A percentile compares a stretch with the other conserved stretches of the same genome.
These are phyloP conservation scores for Podila minutissima DNA, from an alignment of 192 early-diverging fungal species.

Conservation along the genomic window DNA sequence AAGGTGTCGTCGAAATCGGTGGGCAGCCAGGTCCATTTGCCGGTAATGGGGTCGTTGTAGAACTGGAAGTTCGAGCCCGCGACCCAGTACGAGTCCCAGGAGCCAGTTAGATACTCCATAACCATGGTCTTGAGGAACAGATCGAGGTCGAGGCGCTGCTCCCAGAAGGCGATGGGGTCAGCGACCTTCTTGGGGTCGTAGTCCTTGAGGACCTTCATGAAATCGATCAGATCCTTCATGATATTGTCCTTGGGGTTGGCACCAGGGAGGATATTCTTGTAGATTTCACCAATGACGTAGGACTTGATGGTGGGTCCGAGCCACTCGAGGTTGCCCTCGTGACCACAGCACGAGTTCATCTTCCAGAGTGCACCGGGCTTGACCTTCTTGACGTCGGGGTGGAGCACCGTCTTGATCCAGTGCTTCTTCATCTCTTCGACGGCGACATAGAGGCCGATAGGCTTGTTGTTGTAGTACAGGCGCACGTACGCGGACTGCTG, in stretches of 20 bases:
- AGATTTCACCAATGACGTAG: constrained; percentile 38
- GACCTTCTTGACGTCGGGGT: constrained; percentile 36
- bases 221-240: constrained; percentile 39
- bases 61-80: constrained; percentile 55
- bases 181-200: constrained; percentile 22
- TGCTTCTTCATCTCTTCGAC: constrained; percentile 52
- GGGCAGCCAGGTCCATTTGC: constrained; percentile 54
- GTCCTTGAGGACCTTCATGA: constrained; percentile 44
- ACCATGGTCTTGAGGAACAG: constrained; percentile 42
- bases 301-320: constrained; percentile 25
- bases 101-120: constrained; percentile 50
- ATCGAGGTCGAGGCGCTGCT: constrained; percentile 30
- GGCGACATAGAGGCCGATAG: constrained; percentile 50
- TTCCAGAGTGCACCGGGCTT: constrained; percentile 42
- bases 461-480: constrained; percentile 42
- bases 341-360: constrained; percentile 30
- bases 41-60: constrained; percentile 45
- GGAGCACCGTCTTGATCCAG: constrained; percentile 28
- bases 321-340: constrained; percentile 45
- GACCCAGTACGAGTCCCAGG: constrained; percentile 55
- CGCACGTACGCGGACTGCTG: constrained; percentile 48
- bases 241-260: constrained; percentile 23
- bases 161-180: constrained; percentile 32
- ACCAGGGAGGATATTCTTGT: constrained; percentile 37
- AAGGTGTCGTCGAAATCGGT: constrained; percentile 58